Evolutionary conservation across 2,329 filamentous ascomycete genomes (phyloP), one percentile per base, ranked within the genome.

Genomic region (Dothistroma pini): DNA sequence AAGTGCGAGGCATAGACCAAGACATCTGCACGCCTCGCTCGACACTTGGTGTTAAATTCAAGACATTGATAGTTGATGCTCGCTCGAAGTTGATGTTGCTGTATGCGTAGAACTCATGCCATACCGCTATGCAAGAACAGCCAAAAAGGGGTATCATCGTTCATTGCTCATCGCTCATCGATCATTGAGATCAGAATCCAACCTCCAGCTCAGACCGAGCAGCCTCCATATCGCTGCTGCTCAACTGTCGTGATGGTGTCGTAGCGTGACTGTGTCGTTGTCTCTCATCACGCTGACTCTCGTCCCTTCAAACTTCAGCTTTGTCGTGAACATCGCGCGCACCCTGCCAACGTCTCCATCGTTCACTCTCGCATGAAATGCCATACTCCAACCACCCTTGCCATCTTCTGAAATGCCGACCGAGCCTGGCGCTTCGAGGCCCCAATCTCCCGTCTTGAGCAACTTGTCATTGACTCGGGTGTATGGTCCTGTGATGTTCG

Each of bases 281-380:
- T 55, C 48, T 22, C 53, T 41, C 32, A 67, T 63, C 56, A 71
- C 25, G 31, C 10, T 58, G 12, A 62, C 69, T n/a, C 16, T 57
- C 21, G 58, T 60, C 21, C 71, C 71, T n/a, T 68, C 58, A 38
- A 75, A 65, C 44, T 62, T 31, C 32, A 75, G 48, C 35, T 63
- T 63, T 0, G 72, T 66, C 5, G 70, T 71, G 56, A 71, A 75
- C 72, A 75, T 73, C n/a, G 68, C 70, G 12, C 73, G 64, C 2
- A 74, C 66, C 10, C 62, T 54, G 1, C 72, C 72, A 51, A 66
- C 56, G 25, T 60, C 48, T 47, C 48, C 56, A 16, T 62, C 63
- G 11, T 52, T 41, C 32, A 74, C 69, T 10, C 72, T 60, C 6
- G 73, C 73, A 56, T 75, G 73, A 53, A 75, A 74, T 1, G 66